A percentile compares a stretch with the other conserved stretches of the same genome.
phyloP scores from a whole-genome alignment of 345 rosid genomes.

The Erucastrum elatum region DNA sequence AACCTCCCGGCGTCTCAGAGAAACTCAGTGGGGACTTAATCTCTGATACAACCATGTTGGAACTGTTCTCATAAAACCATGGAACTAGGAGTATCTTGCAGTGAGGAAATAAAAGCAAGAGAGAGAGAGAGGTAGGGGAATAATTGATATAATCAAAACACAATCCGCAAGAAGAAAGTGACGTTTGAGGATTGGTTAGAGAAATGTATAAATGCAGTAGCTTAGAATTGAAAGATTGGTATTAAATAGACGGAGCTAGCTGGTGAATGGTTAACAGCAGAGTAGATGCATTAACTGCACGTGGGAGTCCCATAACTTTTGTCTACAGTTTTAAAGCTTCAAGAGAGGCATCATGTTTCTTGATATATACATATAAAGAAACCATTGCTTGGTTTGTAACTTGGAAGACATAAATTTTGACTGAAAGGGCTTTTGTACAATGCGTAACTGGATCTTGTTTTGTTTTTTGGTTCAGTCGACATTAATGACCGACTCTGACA shows the following conservation, averaged over 20 bases:
- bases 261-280: conserved; percentile 31
- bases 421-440: conserved; percentile 8
- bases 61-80: conserved; percentile 20
- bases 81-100: neutral
- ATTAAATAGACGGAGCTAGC: conserved; percentile 39
- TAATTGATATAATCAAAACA: neutral
- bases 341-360: conserved; percentile 1
- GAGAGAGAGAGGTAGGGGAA: neutral
- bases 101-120: conserved; percentile 9
- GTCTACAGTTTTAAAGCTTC: conserved; percentile 27
- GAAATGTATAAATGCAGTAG: conserved; percentile 38
- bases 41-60: conserved; percentile 52
- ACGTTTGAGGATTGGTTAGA: conserved; percentile 36
- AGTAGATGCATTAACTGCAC: conserved; percentile 39
- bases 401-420: conserved; percentile 20
- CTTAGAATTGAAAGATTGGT: conserved; percentile 23
- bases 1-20: conserved; percentile 43
- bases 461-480: conserved; percentile 1
- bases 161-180: conserved; percentile 22
- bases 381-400: conserved; percentile 7
- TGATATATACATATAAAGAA: neutral
- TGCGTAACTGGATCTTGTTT: conserved; percentile 26
- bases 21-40: conserved; percentile 57
- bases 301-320: conserved; percentile 20
- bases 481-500: conserved; percentile 32